Percentiles rank a stretch among this genome's conserved stretches.
Evolutionary conservation across 495 filamentous ascomycete genomes (phyloP).

Genomic region (Aspergillus asperescens): DNA sequence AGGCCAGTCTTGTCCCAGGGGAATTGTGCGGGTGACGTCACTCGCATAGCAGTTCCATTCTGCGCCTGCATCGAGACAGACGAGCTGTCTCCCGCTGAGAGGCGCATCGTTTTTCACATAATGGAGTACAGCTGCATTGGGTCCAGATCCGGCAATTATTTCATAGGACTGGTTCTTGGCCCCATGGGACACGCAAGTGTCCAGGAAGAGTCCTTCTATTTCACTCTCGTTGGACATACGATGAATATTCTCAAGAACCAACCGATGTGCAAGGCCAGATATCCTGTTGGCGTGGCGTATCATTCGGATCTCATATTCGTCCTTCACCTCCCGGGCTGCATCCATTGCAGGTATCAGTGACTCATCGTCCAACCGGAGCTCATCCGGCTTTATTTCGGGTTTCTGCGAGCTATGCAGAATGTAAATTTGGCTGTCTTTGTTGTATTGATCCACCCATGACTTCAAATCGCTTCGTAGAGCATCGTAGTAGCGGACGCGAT

Average conservation of each 20-base stretch:
- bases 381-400: slow-evolving; percentile 45
- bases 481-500: slow-evolving; percentile 60
- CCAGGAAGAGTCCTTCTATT: slow-evolving; percentile 69
- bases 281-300: slow-evolving; percentile 75
- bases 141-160: slow-evolving; percentile 75
- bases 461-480: slow-evolving; percentile 59
- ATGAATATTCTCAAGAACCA: slow-evolving; percentile 56
- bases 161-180: slow-evolving; percentile 78
- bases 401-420: slow-evolving; percentile 36
- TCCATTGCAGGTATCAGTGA: slow-evolving; percentile 63
- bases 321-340: slow-evolving; percentile 69
- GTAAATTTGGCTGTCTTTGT: slow-evolving; percentile 30
- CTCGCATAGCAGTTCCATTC: slow-evolving; percentile 87
- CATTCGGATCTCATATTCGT: slow-evolving; percentile 70
- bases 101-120: slow-evolving; percentile 73
- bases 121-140: slow-evolving; percentile 78
- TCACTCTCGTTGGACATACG: slow-evolving; percentile 71
- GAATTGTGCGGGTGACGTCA: slow-evolving; percentile 85
- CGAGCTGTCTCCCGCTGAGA: slow-evolving; percentile 59
- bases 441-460: slow-evolving; percentile 56
- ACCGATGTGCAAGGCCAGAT: slow-evolving; percentile 65
- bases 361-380: slow-evolving; percentile 40
- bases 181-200: slow-evolving; percentile 61
- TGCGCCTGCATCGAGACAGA: slow-evolving; percentile 79
- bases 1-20: slow-evolving; percentile 59